Evolutionary conservation across 2,329 filamentous ascomycete species (phyloP).

Genomic region (Ophiostoma tasmaniense): DNA sequence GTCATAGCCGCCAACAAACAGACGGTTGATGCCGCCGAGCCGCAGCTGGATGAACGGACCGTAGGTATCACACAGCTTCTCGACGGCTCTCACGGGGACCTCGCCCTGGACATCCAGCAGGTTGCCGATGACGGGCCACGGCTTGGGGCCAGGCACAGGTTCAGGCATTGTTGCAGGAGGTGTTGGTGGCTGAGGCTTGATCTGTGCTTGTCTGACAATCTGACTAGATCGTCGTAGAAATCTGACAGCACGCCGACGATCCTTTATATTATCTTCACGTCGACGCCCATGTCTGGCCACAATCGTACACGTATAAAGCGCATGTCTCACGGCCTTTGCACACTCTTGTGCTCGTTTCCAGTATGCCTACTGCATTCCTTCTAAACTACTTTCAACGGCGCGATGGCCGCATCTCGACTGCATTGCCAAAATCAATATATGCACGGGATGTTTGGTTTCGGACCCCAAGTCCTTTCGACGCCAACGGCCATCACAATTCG

Average conservation of each 20-base stretch:
- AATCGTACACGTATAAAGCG: neutral
- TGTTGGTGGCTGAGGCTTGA: neutral
- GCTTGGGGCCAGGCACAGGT: neutral
- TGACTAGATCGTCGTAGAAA: neutral
- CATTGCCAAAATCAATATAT: neutral
- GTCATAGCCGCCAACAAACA: slow-evolving; percentile 19
- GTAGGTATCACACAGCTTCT: slow-evolving; percentile 17
- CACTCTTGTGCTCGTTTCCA: too few species aligned
- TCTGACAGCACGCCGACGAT: neutral
- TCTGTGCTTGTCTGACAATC: neutral
- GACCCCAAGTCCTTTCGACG: neutral
- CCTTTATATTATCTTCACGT: neutral
- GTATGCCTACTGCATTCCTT: neutral
- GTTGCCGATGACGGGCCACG: slow-evolving; percentile 20
- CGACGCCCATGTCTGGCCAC: neutral
- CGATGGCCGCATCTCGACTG: neutral
- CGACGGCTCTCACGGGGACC: slow-evolving; percentile 17
- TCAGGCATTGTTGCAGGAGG: neutral
- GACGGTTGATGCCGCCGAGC: slow-evolving; percentile 8
- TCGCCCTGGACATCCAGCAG: slow-evolving; percentile 21
- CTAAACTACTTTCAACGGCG: neutral
- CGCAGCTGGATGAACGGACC: slow-evolving; percentile 19
- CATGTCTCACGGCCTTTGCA: neutral
- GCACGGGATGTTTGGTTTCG: neutral
- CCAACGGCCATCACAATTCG: neutral